Evolutionary conservation across 352 stramenopile genomes (phyloP).

Genomic region (Globisporangium echinulatum): DNA sequence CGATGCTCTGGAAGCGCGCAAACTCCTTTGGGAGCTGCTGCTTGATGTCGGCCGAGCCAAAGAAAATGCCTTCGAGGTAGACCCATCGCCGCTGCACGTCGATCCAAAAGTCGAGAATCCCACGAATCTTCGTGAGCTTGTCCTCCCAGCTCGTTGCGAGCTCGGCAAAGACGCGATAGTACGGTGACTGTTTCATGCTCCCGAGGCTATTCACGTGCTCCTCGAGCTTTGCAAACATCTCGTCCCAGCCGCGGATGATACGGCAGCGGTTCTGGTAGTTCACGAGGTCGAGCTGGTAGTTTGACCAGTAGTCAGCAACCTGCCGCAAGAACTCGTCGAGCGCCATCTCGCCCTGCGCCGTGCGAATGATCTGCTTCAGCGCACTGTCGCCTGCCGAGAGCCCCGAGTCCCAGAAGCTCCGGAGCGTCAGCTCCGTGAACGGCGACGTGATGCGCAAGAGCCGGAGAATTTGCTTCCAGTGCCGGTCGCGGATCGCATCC

Average conservation of each 20-base stretch:
- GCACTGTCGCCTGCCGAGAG: constrained; percentile 91
- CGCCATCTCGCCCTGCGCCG: constrained; percentile 99
- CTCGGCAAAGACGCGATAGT: constrained; percentile 98
- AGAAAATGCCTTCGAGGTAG: constrained; percentile 99
- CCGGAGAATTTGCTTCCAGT: constrained; percentile 98
- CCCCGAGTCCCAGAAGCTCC: constrained; percentile 96
- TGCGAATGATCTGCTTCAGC: constrained; percentile 95
- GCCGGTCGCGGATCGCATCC: constrained; percentile 97
- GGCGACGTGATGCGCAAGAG: constrained; percentile 89
- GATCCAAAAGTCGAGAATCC: constrained; percentile 99
- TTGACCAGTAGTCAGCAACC: constrained; percentile 88
- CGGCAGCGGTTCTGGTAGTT: constrained; percentile 93
- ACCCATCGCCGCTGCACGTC: constrained; percentile 99
- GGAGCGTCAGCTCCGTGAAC: constrained; percentile 95
- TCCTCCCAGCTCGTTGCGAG: constrained; percentile 97
- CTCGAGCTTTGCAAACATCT: constrained; percentile 99
- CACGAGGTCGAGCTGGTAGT: constrained; percentile 89
- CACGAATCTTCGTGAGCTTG: constrained; percentile 94
- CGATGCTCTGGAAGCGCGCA: constrained; percentile 97
- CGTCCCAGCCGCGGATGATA: constrained; percentile 98
- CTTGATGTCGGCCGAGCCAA: constrained; percentile 98
- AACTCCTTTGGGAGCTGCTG: constrained; percentile 98
- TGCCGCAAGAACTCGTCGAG: constrained; percentile 98
- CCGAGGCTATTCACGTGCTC: constrained; percentile 98
- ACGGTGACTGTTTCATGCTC: constrained; percentile 99